A percentile compares a stretch with the other conserved stretches of the same genome.
phyloP scores from a whole-genome alignment of 1,284 basidiomycete genomes.

The Clitocybe nebularis region DNA sequence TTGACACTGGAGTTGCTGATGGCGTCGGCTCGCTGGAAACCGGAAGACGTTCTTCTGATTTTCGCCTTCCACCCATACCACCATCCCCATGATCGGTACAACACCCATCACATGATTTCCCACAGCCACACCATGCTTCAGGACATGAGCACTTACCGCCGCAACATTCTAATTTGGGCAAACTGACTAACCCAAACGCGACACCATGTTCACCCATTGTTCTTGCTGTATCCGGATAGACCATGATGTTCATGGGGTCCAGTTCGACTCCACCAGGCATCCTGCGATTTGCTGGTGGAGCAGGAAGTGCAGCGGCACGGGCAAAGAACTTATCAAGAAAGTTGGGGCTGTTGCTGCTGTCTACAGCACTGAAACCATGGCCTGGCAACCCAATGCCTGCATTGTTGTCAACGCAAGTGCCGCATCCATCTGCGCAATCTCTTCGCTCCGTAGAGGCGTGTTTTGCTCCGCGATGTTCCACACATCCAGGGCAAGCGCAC shows the following conservation, averaged over 20 bases:
- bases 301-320: conserved; percentile 56
- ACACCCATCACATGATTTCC: conserved; percentile 47
- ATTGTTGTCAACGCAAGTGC: conserved; percentile 57
- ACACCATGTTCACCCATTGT: conserved; percentile 31
- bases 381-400: conserved; percentile 40
- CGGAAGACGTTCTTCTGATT: too few relatives aligned
- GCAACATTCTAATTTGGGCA: conserved; percentile 69
- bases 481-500: conserved; percentile 72
- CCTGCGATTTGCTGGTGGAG: conserved; percentile 43
- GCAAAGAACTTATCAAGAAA: conserved; percentile 62
- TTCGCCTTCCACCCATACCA: too few relatives aligned
- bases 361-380: conserved; percentile 13
- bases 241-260: conserved; percentile 48
- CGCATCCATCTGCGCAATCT: conserved; percentile 61
- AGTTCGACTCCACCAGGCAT: conserved; percentile 30
- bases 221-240: conserved; percentile 39
- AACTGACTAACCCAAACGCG: conserved; percentile 45
- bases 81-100: conserved; percentile 30
- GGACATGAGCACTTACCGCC: conserved; percentile 56
- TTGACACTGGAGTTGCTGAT: conserved; percentile 4
- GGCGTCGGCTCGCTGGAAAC: background rate
- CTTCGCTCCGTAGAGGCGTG: conserved; percentile 40
- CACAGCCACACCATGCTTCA: conserved; percentile 47
- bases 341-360: conserved; percentile 20
- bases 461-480: conserved; percentile 55